Base-by-base conservation (phyloP, 2,329 filamentous ascomycete species). In the Xylaria sp. region DNA sequence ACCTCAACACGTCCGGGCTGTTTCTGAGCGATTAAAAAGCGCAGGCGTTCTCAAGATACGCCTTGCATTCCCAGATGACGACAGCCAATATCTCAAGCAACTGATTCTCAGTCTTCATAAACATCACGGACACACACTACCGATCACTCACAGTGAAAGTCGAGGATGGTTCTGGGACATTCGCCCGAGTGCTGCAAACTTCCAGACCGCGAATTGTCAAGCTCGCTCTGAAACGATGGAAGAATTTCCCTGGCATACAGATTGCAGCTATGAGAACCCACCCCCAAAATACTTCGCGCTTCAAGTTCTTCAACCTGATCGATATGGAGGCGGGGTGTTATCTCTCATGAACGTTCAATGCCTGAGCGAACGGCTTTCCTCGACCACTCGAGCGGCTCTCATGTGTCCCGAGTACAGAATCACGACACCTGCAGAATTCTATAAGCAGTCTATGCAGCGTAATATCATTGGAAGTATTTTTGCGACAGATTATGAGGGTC, bases 161-260 rank as follows among this genome's bases (percentile, higher is more conserved):
- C 76, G 78, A 3, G 82, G 82, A 3, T 83, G 81, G 82, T 83
- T 83, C 69, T 84, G 82, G 82, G 82, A 83, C 53, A 76, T 83
- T 2, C 78, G 78, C 1, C 82, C 80, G 2, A 76, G 70, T 48
- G 54, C 64, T 10, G 64, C 53, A 13, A 74, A 32, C 27, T 78
- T 77, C 57, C 78, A 81, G 51, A 74, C 76, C 44, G 72, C 64
- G 18, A 70, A 73, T 21, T 75, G 79, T 29, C 79, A 78, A 21
- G 82, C 81, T 0, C 75, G 81, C 0, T 82, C 80, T 0, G 82
- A 84, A 67, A 84, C 82, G 0, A 82, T 81, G 80, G 68, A 78
- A 0, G 73, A 80, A 0, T 84, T 83, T 32, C 79, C 82, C 0
- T 84, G 82, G 82, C 82, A 83, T 55, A 83, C 80, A 0, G 82